Base-by-base conservation (phyloP, 768 basidiomycete species). In the Lyophyllum atratum region DNA sequence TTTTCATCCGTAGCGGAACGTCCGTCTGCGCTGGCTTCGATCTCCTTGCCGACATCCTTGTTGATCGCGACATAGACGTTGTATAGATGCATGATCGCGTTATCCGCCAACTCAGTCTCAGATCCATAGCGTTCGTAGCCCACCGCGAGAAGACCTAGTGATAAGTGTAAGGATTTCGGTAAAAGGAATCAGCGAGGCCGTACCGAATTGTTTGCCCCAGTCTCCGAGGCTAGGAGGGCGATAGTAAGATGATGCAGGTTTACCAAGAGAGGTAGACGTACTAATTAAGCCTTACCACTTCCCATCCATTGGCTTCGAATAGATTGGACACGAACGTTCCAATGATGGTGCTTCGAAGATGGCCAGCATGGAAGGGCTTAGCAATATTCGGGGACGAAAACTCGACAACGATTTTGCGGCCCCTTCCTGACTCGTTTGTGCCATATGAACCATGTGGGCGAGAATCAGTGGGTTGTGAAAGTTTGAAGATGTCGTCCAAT, bases 341-440 rank as follows among this genome's bases (percentile, higher is more conserved):
- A 66, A 98, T 95, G 70, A 98, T 98, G 8, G 96, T 98, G 53
- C 92, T 94, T 37, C 96, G 83, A 58, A 98, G 77, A 72, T 98
- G 96, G 11, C 96, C 95, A 54, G 96, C 94, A 63, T 98, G 96
- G 83, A 98, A 98, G 7, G 89, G 89, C 70, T 98, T 98, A 9
- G 95, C 96, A 64, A 98, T 97, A 68, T 98, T 98, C 11, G 95
- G 95, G 1, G 91, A 92, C 2, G 93, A 95, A 72, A 93, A 98
- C 73, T 98, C 96, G 66, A 95, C 80, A 61, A 96, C 68, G 57
- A 91, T 73, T 51, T 84, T 90, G 75, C 95, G 93, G 14, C 94
- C 95, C 44, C 79, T 76, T 5, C 92, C 93, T 8, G 77, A 74
- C 22, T 78, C 76, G 70, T 93, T 95, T 1, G 83, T 80, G 19